Conservation (phyloP, 208 protist genomes). For the Wallacemonas rigidus region DNA sequence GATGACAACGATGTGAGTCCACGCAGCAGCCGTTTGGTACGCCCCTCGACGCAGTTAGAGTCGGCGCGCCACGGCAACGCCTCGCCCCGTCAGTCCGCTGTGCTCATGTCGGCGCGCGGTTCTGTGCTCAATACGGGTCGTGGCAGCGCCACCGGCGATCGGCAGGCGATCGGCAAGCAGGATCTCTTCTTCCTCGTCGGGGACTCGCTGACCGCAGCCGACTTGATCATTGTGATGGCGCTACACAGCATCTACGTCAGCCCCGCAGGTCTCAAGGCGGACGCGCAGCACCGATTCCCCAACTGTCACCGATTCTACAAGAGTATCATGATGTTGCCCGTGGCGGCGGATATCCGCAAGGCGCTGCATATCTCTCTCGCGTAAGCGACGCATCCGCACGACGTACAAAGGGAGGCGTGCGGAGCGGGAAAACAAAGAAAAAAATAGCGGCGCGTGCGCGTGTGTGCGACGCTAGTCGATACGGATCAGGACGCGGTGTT, state of each 20-base stretch:
- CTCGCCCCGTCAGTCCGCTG: conserved; percentile 27
- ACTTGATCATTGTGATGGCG: conserved; percentile 53
- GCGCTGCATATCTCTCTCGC: conserved; percentile 42
- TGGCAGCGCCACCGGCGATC: background rate
- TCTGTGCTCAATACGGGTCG: conserved; percentile 17
- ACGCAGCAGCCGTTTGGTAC: conserved; percentile 4
- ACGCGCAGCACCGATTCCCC: conserved; percentile 29
- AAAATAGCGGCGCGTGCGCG: background rate
- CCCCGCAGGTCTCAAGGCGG: conserved; percentile 21
- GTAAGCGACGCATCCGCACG: background rate
- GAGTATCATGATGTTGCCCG: conserved; percentile 53
- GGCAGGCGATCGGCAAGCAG: conserved; percentile 13
- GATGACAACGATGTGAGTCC: conserved; percentile 13
- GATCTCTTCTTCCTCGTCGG: conserved; percentile 67
- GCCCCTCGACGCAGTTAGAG: background rate
- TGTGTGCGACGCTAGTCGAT: background rate
- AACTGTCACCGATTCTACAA: conserved; percentile 45
- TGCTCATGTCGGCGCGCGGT: conserved; percentile 33
- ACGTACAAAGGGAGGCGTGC: background rate
- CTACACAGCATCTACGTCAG: conserved; percentile 36
- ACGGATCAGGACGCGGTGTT: background rate
- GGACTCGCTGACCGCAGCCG: conserved; percentile 71
- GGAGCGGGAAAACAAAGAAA: background rate
- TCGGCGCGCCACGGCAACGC: conserved; percentile 18
- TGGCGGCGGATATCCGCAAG: conserved; percentile 61